These are phyloP conservation scores for Tremellales sp. DNA, from an alignment of 1,284 basidiomycete species.

Conservation along the genomic window DNA sequence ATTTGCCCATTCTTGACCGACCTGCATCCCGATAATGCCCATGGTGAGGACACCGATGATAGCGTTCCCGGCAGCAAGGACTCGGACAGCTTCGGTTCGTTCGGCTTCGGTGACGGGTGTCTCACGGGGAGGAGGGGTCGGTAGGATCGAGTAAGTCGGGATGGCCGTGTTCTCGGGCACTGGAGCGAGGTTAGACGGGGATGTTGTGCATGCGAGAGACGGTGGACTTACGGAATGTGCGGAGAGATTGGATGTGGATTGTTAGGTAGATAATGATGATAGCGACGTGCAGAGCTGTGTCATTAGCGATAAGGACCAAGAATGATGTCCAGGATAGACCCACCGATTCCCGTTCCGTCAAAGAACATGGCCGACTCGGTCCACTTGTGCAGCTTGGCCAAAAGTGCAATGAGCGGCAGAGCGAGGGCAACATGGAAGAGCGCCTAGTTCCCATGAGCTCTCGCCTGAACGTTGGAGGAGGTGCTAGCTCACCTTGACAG, in stretches of 20 bases:
- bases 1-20: constrained; percentile 77
- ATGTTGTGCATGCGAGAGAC: background rate
- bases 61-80: constrained; percentile 77
- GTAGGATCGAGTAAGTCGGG: constrained; percentile 43
- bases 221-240: constrained; percentile 53
- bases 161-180: constrained; percentile 37
- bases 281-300: constrained; percentile 66
- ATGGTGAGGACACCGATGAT: constrained; percentile 65
- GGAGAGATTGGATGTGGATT: constrained; percentile 69
- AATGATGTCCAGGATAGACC: constrained; percentile 25
- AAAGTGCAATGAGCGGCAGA: constrained; percentile 65
- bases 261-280: constrained; percentile 71
- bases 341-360: constrained; percentile 78
- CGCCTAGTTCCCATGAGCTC: constrained; percentile 54
- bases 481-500: constrained; percentile 68
- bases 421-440: constrained; percentile 76
- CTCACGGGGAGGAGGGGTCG: constrained; percentile 51
- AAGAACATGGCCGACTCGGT: constrained; percentile 88
- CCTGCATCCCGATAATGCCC: constrained; percentile 55
- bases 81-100: constrained; percentile 68
- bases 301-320: background rate
- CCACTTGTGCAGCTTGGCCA: constrained; percentile 77
- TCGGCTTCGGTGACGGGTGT: constrained; percentile 60
- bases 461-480: constrained; percentile 1
- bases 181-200: constrained; percentile 5